These are phyloP conservation scores for Chlorella sp. DNA, from an alignment of 139 green algal genomes.

Conservation along the genomic window DNA sequence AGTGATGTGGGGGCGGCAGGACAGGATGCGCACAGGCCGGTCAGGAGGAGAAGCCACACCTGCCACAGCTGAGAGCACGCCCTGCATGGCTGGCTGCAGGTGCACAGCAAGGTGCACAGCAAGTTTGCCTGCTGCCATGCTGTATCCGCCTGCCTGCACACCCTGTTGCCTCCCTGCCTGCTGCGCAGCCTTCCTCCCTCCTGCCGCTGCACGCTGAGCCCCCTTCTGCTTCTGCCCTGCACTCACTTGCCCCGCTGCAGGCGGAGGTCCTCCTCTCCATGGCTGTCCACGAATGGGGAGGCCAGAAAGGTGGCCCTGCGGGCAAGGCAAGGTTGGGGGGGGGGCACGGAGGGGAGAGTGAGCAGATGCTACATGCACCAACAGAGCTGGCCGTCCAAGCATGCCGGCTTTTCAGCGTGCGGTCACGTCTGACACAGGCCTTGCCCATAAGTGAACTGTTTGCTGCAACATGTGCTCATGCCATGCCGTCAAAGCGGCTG, in stretches of 20 bases:
- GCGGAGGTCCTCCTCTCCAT: constrained; percentile 41
- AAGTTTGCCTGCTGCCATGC: background rate
- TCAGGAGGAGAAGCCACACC: background rate
- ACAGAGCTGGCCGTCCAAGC: no score
- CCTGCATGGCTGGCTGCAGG: background rate
- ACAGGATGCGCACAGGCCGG: background rate
- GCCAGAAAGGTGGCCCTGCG: constrained; percentile 35
- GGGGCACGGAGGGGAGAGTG: background rate
- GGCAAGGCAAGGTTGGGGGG: no score
- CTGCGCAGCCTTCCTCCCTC: no score
- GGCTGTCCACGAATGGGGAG: constrained; percentile 40
- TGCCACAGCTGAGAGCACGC: background rate
- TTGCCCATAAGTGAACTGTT: background rate
- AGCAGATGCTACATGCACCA: background rate
- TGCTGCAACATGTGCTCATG: background rate
- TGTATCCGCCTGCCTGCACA: no score
- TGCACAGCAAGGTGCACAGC: background rate
- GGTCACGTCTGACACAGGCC: background rate
- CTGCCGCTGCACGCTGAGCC: background rate
- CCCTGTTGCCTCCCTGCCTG: no score
- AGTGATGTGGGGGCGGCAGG: background rate
- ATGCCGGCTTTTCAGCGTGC: background rate
- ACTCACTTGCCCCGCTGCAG: constrained; percentile 41
- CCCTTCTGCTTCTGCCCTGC: background rate
- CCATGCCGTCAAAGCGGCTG: no score